Percentiles rank a stretch among this genome's conserved stretches.
Evolutionary conservation across 2,329 filamentous ascomycete genomes (phyloP).

Genomic region (Periglandula ipomoeae): DNA sequence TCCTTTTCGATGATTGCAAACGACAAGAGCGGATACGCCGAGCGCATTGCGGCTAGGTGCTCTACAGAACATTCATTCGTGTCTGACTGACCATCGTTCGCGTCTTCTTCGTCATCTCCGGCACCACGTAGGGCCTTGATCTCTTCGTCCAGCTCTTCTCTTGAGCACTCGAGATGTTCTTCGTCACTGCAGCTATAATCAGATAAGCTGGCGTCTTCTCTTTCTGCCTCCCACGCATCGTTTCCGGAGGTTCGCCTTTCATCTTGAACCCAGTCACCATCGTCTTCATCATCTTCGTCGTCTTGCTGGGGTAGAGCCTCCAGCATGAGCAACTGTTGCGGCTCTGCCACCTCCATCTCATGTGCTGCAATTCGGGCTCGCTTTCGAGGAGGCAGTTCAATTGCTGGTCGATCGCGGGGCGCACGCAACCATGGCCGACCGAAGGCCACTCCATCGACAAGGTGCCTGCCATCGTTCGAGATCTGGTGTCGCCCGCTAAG

Average conservation of each 20-base stretch:
- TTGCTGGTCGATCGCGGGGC: conserved; percentile 51
- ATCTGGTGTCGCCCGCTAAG: conserved; percentile 77
- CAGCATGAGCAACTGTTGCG: conserved; percentile 20
- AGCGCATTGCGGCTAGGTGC: conserved; percentile 25
- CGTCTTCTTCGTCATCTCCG: neutral
- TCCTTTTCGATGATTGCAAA: conserved; percentile 26
- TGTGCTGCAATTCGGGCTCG: conserved; percentile 41
- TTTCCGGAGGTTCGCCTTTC: no score
- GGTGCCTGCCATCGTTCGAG: conserved; percentile 63
- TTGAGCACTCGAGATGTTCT: conserved; percentile 9
- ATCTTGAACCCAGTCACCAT: conserved; percentile 16
- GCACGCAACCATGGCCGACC: conserved; percentile 60
- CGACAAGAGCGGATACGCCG: conserved; percentile 34
- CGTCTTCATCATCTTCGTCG: conserved; percentile 28
- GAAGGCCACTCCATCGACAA: conserved; percentile 80
- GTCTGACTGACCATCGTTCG: no score
- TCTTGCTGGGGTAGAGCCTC: conserved; percentile 22
- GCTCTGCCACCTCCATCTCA: conserved; percentile 21
- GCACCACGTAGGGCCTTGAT: neutral
- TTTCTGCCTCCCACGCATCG: neutral
- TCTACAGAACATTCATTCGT: conserved; percentile 19
- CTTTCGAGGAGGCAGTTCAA: conserved; percentile 68
- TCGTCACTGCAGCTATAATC: neutral
- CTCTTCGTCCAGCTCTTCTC: conserved; percentile 2
- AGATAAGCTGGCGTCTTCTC: neutral